phyloP scores from a whole-genome alignment of 331 rosid species.

The Malus hybrid region DNA sequence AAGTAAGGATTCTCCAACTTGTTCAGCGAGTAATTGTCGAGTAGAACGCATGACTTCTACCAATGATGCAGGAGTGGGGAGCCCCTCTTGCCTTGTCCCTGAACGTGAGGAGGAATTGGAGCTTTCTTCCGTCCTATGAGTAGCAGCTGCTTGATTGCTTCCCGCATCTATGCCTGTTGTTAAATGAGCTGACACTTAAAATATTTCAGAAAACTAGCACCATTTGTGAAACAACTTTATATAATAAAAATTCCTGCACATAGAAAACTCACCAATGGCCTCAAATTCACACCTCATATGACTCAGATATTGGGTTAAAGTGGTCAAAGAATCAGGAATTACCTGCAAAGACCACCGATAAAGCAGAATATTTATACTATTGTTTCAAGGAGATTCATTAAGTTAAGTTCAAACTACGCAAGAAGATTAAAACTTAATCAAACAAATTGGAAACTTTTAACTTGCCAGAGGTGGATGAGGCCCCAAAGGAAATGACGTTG shows the following conservation, averaged over 20 bases:
- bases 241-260: slow-evolving; percentile 4
- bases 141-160: slow-evolving; percentile 35
- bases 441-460: slow-evolving; percentile 23
- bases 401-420: slow-evolving; percentile 1
- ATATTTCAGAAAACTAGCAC: slow-evolving; percentile 17
- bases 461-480: slow-evolving; percentile 70
- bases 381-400: not conserved
- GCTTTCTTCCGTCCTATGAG: slow-evolving; percentile 38
- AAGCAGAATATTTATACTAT: not conserved
- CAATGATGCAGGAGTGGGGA: slow-evolving; percentile 76
- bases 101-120: slow-evolving; percentile 32
- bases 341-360: slow-evolving; percentile 47
- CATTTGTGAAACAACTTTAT: not conserved
- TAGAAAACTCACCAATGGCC: slow-evolving; percentile 54
- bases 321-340: slow-evolving; percentile 90
- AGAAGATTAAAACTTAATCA: slow-evolving; percentile 11
- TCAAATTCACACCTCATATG: slow-evolving; percentile 61
- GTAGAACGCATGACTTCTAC: slow-evolving; percentile 83
- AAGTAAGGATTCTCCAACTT: slow-evolving; percentile 63
- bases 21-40: slow-evolving; percentile 60
- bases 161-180: slow-evolving; percentile 62
- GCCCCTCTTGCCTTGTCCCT: slow-evolving; percentile 39
- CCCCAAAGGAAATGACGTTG: slow-evolving; percentile 62
- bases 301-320: slow-evolving; percentile 67
- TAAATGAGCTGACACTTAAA: slow-evolving; percentile 19